Percentiles rank a stretch among this genome's conserved stretches.
Conservation (phyloP, 305 asterid genomes). For the Petunia hybrid region DNA sequence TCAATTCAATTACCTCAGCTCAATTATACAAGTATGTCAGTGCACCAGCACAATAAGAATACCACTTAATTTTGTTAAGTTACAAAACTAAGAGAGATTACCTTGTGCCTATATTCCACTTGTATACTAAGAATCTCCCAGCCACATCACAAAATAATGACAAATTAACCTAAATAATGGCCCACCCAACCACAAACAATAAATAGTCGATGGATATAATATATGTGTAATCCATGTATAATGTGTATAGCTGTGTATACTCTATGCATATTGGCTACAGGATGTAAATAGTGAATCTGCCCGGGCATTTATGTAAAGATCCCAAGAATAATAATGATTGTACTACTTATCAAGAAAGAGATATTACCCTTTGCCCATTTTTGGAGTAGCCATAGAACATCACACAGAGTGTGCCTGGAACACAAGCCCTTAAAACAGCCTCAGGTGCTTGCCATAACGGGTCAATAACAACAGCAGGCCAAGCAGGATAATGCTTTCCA, state of each 20-base stretch:
- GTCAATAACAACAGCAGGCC: constrained; percentile 95
- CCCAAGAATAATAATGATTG: background rate
- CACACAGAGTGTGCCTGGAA: constrained; percentile 82
- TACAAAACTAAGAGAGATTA: background rate
- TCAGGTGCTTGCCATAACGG: constrained; percentile 85
- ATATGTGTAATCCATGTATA: too few relatives aligned
- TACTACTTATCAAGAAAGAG: background rate
- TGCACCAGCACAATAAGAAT: background rate
- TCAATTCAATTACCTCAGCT: constrained; percentile 27
- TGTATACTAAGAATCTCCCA: background rate
- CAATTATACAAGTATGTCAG: constrained; percentile 4
- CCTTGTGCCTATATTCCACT: background rate
- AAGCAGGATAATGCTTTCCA: constrained; percentile 85
- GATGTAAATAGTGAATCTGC: too few relatives aligned
- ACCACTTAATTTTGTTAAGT: constrained; percentile 18
- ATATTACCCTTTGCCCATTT: constrained; percentile 76
- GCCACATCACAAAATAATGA: background rate
- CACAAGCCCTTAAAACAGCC: constrained; percentile 71
- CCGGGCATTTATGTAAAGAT: too few relatives aligned
- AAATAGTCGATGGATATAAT: too few relatives aligned
- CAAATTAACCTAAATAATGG: too few relatives aligned
- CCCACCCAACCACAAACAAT: too few relatives aligned
- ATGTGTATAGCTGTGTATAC: too few relatives aligned
- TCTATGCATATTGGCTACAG: too few relatives aligned
- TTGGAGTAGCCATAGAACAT: constrained; percentile 89